Evolutionary conservation across 2,329 filamentous ascomycete species (phyloP).

Genomic region (Proliferodiscus dingleyae): DNA sequence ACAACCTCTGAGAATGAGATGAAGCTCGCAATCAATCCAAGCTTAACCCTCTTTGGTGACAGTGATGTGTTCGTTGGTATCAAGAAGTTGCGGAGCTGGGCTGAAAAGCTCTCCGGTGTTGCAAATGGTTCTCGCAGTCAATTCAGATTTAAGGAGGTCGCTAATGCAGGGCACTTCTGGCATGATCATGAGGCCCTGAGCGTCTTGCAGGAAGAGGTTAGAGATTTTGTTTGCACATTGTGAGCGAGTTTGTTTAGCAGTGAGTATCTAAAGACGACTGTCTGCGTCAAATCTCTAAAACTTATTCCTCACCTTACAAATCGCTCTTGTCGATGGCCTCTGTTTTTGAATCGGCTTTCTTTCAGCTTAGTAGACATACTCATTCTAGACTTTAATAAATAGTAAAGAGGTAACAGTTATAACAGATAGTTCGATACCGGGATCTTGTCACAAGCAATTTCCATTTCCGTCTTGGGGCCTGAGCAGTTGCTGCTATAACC

Average conservation of each 20-base stretch:
- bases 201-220: slow-evolving; percentile 21
- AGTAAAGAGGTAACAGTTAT: too few species aligned
- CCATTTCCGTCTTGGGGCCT: too few species aligned
- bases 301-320: too few species aligned
- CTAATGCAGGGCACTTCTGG: slow-evolving; percentile 51
- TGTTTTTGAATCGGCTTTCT: too few species aligned
- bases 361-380: too few species aligned
- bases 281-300: too few species aligned
- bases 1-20: slow-evolving; percentile 36
- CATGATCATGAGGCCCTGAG: slow-evolving; percentile 21
- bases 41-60: slow-evolving; percentile 70
- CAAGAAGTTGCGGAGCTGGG: slow-evolving; percentile 64
- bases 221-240: slow-evolving; percentile 14
- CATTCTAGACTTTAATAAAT: too few species aligned
- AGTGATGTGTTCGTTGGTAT: slow-evolving; percentile 68
- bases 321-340: too few species aligned
- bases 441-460: too few species aligned
- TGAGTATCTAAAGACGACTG: neutral
- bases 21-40: slow-evolving; percentile 54
- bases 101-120: slow-evolving; percentile 41
- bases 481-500: too few species aligned
- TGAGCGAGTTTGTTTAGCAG: neutral
- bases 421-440: too few species aligned
- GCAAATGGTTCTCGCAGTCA: slow-evolving; percentile 6
- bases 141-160: slow-evolving; percentile 41